Conservation (phyloP, 176 grass and related monocot genomes). For the Microstegium vimineum region DNA sequence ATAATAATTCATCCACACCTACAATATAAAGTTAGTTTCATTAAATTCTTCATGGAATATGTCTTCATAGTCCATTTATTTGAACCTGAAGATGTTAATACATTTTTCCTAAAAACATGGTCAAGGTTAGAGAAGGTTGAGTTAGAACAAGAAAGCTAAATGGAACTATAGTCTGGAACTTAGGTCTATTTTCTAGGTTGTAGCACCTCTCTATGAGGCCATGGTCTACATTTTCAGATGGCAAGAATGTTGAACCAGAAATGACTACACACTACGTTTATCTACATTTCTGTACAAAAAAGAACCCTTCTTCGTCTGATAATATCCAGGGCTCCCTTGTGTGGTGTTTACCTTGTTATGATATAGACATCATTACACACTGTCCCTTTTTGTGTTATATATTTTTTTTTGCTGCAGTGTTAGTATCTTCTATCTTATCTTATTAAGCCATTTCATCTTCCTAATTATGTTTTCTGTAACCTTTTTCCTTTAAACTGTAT, state of each 20-base stretch:
- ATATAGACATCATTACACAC: neutral
- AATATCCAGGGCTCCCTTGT: neutral
- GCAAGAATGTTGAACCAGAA: neutral
- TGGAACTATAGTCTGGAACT: neutral
- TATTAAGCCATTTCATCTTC: neutral
- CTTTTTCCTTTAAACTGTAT: neutral
- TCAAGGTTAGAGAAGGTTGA: neutral
- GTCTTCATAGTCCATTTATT: neutral
- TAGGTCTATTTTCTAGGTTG: neutral
- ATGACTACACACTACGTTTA: neutral
- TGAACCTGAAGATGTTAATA: neutral
- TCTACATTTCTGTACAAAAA: neutral
- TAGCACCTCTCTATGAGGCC: neutral
- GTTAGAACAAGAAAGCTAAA: neutral
- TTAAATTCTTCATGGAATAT: neutral
- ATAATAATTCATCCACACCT: neutral
- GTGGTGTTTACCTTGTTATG: neutral
- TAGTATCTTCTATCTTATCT: neutral
- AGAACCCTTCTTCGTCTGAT: neutral
- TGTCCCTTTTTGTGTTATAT: neutral
- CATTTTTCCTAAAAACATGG: neutral
- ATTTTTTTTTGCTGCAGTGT: neutral
- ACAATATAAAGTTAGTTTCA: neutral
- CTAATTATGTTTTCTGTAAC: neutral
- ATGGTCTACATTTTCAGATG: neutral